Evolutionary conservation across 2,329 filamentous ascomycete species (phyloP).

Genomic region (Paecilomyces sp.): DNA sequence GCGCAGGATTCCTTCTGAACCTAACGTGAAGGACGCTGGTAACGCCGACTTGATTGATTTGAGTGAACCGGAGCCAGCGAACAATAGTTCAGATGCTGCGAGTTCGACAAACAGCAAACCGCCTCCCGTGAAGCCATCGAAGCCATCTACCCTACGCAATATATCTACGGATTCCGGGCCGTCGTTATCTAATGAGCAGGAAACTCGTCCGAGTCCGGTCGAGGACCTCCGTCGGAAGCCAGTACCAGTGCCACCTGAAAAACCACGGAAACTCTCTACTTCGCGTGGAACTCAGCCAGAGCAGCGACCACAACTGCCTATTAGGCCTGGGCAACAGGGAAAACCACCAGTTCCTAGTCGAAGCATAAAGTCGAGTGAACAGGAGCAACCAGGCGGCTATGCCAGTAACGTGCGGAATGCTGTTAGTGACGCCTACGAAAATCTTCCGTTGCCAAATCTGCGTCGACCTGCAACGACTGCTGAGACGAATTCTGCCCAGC

Average conservation of each 20-base stretch:
- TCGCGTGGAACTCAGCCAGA: conserved; percentile 13
- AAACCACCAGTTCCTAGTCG: conserved; percentile 1
- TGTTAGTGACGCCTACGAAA: conserved; percentile 11
- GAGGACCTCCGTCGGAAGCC: conserved; percentile 27
- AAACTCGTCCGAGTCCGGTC: conserved; percentile 2
- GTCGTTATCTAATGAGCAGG: conserved; percentile 1
- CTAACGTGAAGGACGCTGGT: conserved; percentile 17
- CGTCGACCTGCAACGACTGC: background rate
- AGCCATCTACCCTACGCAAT: conserved; percentile 36
- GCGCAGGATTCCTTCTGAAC: conserved; percentile 18
- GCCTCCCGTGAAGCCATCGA: conserved; percentile 37
- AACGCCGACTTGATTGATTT: conserved; percentile 35
- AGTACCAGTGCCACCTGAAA: conserved; percentile 28
- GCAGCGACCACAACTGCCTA: conserved; percentile 17
- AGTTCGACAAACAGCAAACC: conserved; percentile 13
- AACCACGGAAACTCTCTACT: conserved; percentile 21
- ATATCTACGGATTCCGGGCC: conserved; percentile 17
- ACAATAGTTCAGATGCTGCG: conserved; percentile 7
- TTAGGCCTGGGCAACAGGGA: conserved; percentile 12
- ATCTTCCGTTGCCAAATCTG: conserved; percentile 8
- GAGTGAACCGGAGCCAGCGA: conserved; percentile 20
- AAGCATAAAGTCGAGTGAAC: background rate
- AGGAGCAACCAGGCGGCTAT: conserved; percentile 7
- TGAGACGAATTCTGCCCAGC: conserved; percentile 2
- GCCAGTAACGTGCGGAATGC: conserved; percentile 8